A percentile compares a stretch with the other conserved stretches of the same genome.
Conservation (phyloP, 192 early-diverging fungal species). For the Coemansia sp. region DNA sequence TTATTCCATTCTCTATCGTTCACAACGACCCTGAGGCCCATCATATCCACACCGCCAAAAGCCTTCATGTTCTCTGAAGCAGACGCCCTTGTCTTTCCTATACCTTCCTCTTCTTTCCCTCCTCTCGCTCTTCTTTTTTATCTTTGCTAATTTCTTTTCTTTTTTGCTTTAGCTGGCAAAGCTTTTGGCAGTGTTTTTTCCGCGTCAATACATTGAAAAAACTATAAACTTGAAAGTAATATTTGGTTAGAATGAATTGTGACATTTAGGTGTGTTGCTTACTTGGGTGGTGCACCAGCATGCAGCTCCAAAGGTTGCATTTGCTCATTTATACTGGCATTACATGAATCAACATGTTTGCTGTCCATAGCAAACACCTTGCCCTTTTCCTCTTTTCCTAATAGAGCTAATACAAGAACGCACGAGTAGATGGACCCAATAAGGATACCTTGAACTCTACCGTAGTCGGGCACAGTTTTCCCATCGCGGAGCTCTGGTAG, state of each 20-base stretch:
- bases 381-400: slow-evolving; percentile 63
- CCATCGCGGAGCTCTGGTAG: slow-evolving; percentile 51
- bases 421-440: slow-evolving; percentile 55
- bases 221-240: background rate
- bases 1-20: too few species aligned
- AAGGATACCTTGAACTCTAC: slow-evolving; percentile 61
- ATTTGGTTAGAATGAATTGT: too few species aligned
- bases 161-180: background rate
- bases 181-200: background rate
- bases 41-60: too few species aligned
- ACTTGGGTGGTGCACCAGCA: background rate
- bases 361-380: slow-evolving; percentile 46
- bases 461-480: slow-evolving; percentile 50
- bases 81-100: too few species aligned
- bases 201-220: background rate
- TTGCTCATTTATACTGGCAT: background rate
- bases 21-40: too few species aligned
- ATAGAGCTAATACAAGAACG: slow-evolving; percentile 46
- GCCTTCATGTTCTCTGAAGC: too few species aligned
- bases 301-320: background rate
- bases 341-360: background rate
- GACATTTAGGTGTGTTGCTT: background rate
- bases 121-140: background rate
- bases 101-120: background rate
- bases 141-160: background rate